phyloP scores from a whole-genome alignment of 2,329 filamentous ascomycete genomes.

The Calonectria hongkongensis region DNA sequence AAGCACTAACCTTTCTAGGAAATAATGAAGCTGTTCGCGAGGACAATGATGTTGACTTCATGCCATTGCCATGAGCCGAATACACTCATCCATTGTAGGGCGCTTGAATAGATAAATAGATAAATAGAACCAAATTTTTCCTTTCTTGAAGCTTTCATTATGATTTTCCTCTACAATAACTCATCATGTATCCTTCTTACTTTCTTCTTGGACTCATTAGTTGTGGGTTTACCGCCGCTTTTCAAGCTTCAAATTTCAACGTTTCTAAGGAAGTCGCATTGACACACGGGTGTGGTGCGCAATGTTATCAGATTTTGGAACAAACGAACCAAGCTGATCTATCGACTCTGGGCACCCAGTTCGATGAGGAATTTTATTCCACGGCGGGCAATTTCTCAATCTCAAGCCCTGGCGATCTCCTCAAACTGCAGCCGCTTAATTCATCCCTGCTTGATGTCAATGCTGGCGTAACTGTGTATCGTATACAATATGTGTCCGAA shows the following conservation, averaged over 20 bases:
- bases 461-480: not conserved
- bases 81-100: not conserved
- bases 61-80: no score
- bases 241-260: not conserved
- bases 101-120: not conserved
- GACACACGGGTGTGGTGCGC: not conserved
- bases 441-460: not conserved
- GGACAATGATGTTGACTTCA: no score
- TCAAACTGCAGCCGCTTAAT: not conserved
- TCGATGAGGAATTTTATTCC: not conserved
- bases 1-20: not conserved
- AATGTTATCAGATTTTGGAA: not conserved
- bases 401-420: not conserved
- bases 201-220: not conserved
- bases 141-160: no score
- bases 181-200: not conserved
- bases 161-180: not conserved
- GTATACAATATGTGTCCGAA: conserved; percentile 46
- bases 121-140: not conserved
- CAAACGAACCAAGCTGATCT: not conserved
- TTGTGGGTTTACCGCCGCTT: not conserved
- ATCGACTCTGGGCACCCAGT: not conserved
- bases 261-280: not conserved
- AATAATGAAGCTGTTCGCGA: not conserved
- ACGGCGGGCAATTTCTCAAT: not conserved